Percentiles rank a stretch among this genome's conserved stretches.
These are phyloP conservation scores for Scutellaria barbata DNA, from an alignment of 257 asterid species.

Conservation along the genomic window DNA sequence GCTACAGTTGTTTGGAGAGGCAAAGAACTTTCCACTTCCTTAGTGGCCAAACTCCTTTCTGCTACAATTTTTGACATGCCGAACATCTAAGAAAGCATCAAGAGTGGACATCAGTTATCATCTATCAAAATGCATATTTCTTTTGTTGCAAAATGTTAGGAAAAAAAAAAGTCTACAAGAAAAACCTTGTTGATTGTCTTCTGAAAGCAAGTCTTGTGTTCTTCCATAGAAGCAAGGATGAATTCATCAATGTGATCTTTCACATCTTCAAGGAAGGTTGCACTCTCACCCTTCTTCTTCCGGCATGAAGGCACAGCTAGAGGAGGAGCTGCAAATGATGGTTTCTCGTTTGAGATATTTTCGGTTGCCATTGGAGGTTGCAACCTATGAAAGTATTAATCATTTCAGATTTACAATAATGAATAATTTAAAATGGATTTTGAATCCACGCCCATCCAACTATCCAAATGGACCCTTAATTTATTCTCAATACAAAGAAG, in stretches of 20 bases:
- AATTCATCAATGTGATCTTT: conserved; percentile 82
- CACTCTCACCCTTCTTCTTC: conserved; percentile 68
- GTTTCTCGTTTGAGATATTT: conserved; percentile 32
- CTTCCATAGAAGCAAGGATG: conserved; percentile 76
- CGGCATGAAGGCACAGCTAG: conserved; percentile 58
- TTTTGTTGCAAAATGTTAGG: background rate
- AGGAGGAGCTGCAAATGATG: conserved; percentile 44
- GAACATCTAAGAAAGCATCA: conserved; percentile 61
- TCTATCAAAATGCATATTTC: background rate
- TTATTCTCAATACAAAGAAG: background rate
- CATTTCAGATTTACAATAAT: background rate
- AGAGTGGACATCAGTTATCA: conserved; percentile 8
- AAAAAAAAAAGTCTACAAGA: background rate
- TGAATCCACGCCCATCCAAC: too few species aligned
- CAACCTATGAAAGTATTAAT: conserved; percentile 12
- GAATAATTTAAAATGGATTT: too few species aligned
- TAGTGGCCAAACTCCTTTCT: conserved; percentile 50
- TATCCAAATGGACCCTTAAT: too few species aligned
- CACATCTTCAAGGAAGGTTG: conserved; percentile 66
- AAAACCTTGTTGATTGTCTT: conserved; percentile 72
- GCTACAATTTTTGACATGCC: conserved; percentile 77
- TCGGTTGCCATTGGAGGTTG: conserved; percentile 42
- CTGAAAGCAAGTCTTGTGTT: conserved; percentile 77
- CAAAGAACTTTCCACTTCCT: conserved; percentile 66
- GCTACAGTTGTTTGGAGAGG: conserved; percentile 65